Conservation (phyloP, 1,284 basidiomycete species). For the Naganishia liquefaciens region DNA sequence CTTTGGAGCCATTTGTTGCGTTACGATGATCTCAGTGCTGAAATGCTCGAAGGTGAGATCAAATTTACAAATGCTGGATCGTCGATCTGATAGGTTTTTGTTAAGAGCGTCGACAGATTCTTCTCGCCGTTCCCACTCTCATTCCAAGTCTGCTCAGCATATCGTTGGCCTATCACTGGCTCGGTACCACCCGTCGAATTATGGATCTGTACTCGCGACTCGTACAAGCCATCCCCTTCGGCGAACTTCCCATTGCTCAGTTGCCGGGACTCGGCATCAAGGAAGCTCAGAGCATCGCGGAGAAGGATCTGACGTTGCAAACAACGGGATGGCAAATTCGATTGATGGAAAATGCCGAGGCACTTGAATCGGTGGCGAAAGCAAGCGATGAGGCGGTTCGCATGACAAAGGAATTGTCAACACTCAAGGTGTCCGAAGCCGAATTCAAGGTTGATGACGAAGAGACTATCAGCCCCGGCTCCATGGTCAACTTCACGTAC, state of each 20-base stretch:
- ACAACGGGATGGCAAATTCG: conserved; percentile 59
- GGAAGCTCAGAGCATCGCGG: conserved; percentile 57
- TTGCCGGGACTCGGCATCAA: conserved; percentile 67
- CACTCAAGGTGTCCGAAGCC: conserved; percentile 78
- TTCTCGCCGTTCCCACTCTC: conserved; percentile 71
- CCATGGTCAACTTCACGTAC: conserved; percentile 84
- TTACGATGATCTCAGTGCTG: conserved; percentile 62
- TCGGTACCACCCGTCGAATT: conserved; percentile 73
- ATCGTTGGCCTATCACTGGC: conserved; percentile 84
- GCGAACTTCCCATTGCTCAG: conserved; percentile 63
- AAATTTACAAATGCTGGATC: no score
- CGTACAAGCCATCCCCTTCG: conserved; percentile 77
- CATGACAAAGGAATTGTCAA: conserved; percentile 70
- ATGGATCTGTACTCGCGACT: conserved; percentile 84
- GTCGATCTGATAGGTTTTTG: neutral
- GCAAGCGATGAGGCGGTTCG: conserved; percentile 65
- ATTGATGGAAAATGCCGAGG: conserved; percentile 52
- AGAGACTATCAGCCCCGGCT: conserved; percentile 78
- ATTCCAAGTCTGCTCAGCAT: conserved; percentile 82
- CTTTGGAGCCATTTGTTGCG: conserved; percentile 86
- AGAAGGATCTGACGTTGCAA: conserved; percentile 45
- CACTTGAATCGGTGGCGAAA: conserved; percentile 46
- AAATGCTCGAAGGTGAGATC: conserved; percentile 65
- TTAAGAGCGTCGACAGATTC: conserved; percentile 67
- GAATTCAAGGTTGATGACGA: conserved; percentile 93